A percentile compares a stretch with the other conserved stretches of the same genome.
These are phyloP conservation scores for Cladosporium cucumerinum DNA, from an alignment of 2,329 filamentous ascomycete genomes.

Conservation along the genomic window DNA sequence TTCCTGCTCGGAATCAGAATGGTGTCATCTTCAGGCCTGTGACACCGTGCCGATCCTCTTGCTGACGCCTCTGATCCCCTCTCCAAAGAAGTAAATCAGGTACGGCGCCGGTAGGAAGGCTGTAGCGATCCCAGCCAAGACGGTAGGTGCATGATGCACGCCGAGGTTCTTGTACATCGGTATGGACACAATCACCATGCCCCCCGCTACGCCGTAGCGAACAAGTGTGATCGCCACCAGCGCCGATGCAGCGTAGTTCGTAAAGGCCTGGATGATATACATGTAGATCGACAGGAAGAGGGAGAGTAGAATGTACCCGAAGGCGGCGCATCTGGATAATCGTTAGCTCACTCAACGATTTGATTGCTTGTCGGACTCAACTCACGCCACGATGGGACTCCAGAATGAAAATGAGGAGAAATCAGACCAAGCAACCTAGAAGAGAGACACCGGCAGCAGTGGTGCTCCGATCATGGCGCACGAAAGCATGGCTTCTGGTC, in stretches of 20 bases:
- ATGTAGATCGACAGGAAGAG: constrained; percentile 39
- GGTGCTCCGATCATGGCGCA: not conserved
- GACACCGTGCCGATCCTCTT: not conserved
- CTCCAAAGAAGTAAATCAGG: not conserved
- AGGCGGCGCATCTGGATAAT: constrained; percentile 44
- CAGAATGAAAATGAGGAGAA: constrained; percentile 18
- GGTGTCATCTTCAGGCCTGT: not conserved
- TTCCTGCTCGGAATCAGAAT: not conserved
- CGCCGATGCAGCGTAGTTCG: constrained; percentile 39
- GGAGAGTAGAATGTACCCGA: constrained; percentile 46
- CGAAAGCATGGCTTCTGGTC: not conserved
- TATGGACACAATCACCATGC: constrained; percentile 39
- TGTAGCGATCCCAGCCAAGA: not conserved
- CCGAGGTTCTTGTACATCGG: constrained; percentile 36
- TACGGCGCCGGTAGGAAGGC: not conserved
- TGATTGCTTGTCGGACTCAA: not conserved
- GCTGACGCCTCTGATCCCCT: not conserved
- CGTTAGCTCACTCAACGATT: constrained; percentile 37
- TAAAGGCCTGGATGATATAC: constrained; percentile 40
- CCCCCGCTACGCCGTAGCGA: constrained; percentile 35
- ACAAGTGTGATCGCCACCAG: constrained; percentile 33
- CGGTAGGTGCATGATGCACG: not conserved
- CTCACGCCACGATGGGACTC: constrained; percentile 3
- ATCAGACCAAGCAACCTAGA: not conserved
- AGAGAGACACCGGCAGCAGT: not conserved